Percentiles rank a stretch among this genome's conserved stretches.
Conservation (phyloP, 1,284 basidiomycete genomes). For the Malassezia sympodialis region DNA sequence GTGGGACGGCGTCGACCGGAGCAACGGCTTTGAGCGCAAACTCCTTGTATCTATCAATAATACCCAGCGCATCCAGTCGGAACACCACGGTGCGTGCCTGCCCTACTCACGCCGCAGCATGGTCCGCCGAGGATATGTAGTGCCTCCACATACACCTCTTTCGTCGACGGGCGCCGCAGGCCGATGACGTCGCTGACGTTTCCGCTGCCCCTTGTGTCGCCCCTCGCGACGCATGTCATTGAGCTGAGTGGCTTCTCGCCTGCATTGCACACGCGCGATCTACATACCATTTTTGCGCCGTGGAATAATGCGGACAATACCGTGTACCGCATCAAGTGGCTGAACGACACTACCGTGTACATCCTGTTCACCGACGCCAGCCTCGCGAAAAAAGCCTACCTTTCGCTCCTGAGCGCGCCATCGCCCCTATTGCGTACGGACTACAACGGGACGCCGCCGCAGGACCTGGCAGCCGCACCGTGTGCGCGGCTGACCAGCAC, state of each 20-base stretch:
- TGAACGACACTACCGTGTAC: constrained; percentile 86
- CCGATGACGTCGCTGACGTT: constrained; percentile 6
- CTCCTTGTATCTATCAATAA: constrained; percentile 55
- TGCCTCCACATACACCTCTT: background rate
- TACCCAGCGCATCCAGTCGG: constrained; percentile 49
- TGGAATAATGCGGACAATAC: constrained; percentile 70
- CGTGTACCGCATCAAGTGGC: constrained; percentile 98
- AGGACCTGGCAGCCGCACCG: background rate
- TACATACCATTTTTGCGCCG: constrained; percentile 77
- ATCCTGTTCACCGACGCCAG: constrained; percentile 71
- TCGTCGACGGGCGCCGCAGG: background rate
- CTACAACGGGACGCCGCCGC: background rate
- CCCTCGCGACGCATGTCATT: constrained; percentile 89
- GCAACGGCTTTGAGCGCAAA: constrained; percentile 90
- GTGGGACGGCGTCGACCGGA: constrained; percentile 67
- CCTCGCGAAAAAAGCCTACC: constrained; percentile 80
- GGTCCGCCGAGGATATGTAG: constrained; percentile 17
- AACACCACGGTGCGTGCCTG: constrained; percentile 7
- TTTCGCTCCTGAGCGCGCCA: constrained; percentile 63
- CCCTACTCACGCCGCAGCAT: background rate
- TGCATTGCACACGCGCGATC: constrained; percentile 92
- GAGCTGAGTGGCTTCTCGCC: constrained; percentile 80
- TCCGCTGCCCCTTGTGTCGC: constrained; percentile 54
- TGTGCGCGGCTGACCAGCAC: background rate
- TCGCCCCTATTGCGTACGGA: constrained; percentile 52